These are phyloP conservation scores for Mycena albidolilacea DNA, from an alignment of 768 basidiomycete genomes.

Conservation along the genomic window DNA sequence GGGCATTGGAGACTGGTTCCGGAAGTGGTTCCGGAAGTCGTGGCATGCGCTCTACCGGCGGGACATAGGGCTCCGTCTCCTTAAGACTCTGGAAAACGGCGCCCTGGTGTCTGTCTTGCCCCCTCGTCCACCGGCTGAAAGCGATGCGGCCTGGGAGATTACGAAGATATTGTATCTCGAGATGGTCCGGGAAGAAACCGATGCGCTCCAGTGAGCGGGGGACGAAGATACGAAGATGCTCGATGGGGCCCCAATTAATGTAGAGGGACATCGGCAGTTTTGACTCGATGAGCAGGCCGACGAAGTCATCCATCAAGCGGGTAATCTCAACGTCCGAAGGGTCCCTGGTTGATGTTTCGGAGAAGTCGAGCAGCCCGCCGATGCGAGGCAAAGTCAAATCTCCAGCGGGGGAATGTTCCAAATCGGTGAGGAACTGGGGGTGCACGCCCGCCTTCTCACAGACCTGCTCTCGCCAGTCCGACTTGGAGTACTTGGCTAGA, in stretches of 20 bases:
- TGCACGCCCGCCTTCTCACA: background rate
- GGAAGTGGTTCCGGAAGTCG: background rate
- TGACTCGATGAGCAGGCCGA: no score
- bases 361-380: background rate
- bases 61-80: background rate
- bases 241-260: background rate
- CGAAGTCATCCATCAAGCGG: no score
- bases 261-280: no score
- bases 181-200: background rate
- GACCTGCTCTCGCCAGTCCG: background rate
- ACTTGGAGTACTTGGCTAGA: no score
- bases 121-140: constrained; percentile 4
- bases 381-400: background rate
- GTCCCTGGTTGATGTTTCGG: background rate
- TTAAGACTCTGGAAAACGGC: background rate
- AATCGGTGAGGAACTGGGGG: background rate
- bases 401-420: background rate
- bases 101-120: no score
- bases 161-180: background rate
- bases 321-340: background rate
- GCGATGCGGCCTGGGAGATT: background rate
- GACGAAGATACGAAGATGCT: background rate
- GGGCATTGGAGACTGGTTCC: background rate
- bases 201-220: background rate
- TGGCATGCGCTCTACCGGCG: background rate